Evolutionary conservation across 2,329 filamentous ascomycete species (phyloP).

Genomic region (Exophiala sp.): DNA sequence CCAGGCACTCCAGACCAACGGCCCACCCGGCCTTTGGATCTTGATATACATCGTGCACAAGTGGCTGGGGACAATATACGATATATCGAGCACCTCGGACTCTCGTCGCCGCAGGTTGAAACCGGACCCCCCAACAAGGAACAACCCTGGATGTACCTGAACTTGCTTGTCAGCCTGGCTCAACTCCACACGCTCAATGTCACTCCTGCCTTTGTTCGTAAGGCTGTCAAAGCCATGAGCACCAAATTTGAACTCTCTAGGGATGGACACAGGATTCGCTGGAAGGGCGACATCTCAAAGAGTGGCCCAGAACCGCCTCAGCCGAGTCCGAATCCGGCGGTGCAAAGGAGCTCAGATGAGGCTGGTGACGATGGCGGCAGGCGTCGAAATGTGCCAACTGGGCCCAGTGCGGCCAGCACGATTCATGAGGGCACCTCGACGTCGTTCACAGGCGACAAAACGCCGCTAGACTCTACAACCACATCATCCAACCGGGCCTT

Average conservation of each 20-base stretch:
- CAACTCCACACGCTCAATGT: constrained; percentile 82
- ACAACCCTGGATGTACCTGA: constrained; percentile 29
- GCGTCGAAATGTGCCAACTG: too few relatives aligned
- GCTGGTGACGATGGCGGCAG: constrained; percentile 20
- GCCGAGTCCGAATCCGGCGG: constrained; percentile 9
- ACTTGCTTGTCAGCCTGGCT: constrained; percentile 72
- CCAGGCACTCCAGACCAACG: constrained; percentile 58
- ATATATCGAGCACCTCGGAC: constrained; percentile 31
- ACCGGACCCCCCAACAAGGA: constrained; percentile 5
- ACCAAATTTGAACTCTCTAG: constrained; percentile 69
- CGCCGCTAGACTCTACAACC: constrained; percentile 3
- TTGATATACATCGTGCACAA: constrained; percentile 72
- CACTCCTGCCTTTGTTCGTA: constrained; percentile 68
- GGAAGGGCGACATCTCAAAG: constrained; percentile 63
- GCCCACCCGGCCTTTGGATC: constrained; percentile 67
- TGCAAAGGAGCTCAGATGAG: constrained; percentile 12
- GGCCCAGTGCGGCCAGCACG: constrained; percentile 41
- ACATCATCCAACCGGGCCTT: constrained; percentile 11
- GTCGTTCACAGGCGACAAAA: constrained; percentile 20
- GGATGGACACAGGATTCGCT: constrained; percentile 73
- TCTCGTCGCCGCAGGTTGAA: constrained; percentile 20
- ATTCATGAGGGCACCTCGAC: constrained; percentile 36
- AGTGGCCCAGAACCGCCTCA: constrained; percentile 60
- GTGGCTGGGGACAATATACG: constrained; percentile 70
- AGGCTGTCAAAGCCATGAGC: constrained; percentile 64